Conservation (phyloP, 768 basidiomycete genomes). For the Psilocybe cyanescens region DNA sequence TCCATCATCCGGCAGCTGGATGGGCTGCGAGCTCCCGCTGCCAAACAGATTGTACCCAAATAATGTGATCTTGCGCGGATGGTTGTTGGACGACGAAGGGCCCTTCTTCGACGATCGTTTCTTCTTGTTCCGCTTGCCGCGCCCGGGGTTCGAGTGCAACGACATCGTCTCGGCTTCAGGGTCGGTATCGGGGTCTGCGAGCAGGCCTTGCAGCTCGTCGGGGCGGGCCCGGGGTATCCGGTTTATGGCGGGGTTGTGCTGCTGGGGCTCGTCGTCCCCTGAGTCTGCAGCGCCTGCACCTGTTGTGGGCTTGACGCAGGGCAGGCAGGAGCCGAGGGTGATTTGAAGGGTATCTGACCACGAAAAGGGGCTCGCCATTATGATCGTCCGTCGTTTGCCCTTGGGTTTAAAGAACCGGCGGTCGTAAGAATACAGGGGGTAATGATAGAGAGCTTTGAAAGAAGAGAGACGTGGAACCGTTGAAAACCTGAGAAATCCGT, state of each 20-base stretch:
- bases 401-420: too few species aligned
- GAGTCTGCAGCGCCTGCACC: conserved; percentile 13
- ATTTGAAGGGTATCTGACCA: conserved; percentile 67
- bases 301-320: conserved; percentile 48
- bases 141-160: conserved; percentile 63
- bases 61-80: conserved; percentile 43
- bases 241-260: conserved; percentile 33
- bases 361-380: conserved; percentile 46
- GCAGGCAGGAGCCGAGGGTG: conserved; percentile 60
- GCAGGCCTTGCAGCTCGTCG: conserved; percentile 42
- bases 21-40: conserved; percentile 35
- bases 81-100: conserved; percentile 19
- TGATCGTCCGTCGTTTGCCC: background rate
- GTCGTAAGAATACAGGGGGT: background rate
- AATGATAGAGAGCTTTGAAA: background rate
- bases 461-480: background rate
- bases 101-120: conserved; percentile 33
- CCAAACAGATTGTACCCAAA: conserved; percentile 76
- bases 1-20: conserved; percentile 65
- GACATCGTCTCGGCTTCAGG: conserved; percentile 67
- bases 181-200: conserved; percentile 43
- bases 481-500: background rate
- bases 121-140: conserved; percentile 28
- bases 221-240: conserved; percentile 40
- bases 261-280: conserved; percentile 19